phyloP scores from a whole-genome alignment of 352 stramenopile genomes.

The Globisporangium recalcitrans region DNA sequence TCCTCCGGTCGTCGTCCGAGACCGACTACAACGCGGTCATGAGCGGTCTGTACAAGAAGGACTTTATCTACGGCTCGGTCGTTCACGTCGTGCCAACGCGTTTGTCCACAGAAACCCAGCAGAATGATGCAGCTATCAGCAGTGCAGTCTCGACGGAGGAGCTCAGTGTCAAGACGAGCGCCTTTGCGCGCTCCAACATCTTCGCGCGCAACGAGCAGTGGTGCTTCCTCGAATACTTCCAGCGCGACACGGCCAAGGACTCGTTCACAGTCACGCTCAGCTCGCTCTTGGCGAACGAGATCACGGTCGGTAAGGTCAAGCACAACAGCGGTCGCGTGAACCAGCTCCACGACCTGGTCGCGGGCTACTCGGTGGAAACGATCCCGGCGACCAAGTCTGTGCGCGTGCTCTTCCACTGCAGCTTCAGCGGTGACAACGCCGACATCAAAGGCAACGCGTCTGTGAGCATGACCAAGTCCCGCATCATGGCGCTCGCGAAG shows the following conservation, averaged over 20 bases:
- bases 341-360: slow-evolving; percentile 32
- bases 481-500: slow-evolving; percentile 34
- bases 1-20: slow-evolving; percentile 24
- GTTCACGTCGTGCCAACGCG: slow-evolving; percentile 26
- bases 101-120: background rate
- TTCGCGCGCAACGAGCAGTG: slow-evolving; percentile 36
- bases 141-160: slow-evolving; percentile 21
- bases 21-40: slow-evolving; percentile 36
- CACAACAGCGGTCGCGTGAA: slow-evolving; percentile 21
- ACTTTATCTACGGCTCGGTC: slow-evolving; percentile 47
- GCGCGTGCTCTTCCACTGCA: slow-evolving; percentile 35
- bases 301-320: slow-evolving; percentile 38
- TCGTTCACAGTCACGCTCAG: slow-evolving; percentile 29
- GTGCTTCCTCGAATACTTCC: slow-evolving; percentile 32
- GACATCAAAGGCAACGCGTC: slow-evolving; percentile 13
- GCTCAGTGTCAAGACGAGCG: slow-evolving; percentile 31
- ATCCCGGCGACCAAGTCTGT: slow-evolving; percentile 30
- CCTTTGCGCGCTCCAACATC: slow-evolving; percentile 31
- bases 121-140: slow-evolving; percentile 14
- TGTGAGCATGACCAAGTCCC: slow-evolving; percentile 17
- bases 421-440: slow-evolving; percentile 15
- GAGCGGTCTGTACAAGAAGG: slow-evolving; percentile 29
- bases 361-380: slow-evolving; percentile 30
- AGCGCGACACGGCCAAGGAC: slow-evolving; percentile 10
- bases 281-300: slow-evolving; percentile 25